Conservation (phyloP, 1,284 basidiomycete genomes). For the Leccinum ponderosum region DNA sequence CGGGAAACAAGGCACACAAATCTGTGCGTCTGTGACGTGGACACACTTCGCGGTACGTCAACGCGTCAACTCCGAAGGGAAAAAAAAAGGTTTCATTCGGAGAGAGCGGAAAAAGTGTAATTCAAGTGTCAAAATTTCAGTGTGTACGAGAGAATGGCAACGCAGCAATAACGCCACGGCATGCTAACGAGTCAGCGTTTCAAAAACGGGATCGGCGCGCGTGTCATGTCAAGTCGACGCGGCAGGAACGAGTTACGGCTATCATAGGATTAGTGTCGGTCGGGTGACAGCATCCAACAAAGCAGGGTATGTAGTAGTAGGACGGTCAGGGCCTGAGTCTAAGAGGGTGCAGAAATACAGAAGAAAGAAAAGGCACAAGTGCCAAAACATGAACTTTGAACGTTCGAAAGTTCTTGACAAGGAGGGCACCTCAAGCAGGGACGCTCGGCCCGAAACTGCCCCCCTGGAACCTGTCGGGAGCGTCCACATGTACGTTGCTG, state of each 20-base stretch:
- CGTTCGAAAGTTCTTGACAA: not conserved
- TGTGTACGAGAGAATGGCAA: not conserved
- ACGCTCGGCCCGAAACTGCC: not conserved
- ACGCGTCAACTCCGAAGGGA: not conserved
- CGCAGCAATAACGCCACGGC: not conserved
- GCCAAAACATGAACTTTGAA: not conserved
- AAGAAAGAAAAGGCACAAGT: not conserved
- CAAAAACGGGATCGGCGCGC: not conserved
- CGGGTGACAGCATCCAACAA: not conserved
- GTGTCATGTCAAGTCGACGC: not conserved
- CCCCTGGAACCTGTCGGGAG: not conserved
- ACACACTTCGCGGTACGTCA: not conserved
- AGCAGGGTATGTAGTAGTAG: not conserved
- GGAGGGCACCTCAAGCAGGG: not conserved
- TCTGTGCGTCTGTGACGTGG: not conserved
- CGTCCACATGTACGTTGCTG: not conserved
- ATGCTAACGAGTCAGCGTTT: not conserved
- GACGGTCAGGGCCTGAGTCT: not conserved
- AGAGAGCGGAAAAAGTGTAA: not conserved
- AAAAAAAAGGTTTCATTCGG: not conserved
- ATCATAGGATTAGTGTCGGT: not conserved
- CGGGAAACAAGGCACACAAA: not conserved
- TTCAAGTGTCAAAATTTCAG: not conserved
- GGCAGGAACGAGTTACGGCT: not conserved
- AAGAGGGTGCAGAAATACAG: not conserved